phyloP scores from a whole-genome alignment of 768 basidiomycete genomes.

The Naganishia randhawae region DNA sequence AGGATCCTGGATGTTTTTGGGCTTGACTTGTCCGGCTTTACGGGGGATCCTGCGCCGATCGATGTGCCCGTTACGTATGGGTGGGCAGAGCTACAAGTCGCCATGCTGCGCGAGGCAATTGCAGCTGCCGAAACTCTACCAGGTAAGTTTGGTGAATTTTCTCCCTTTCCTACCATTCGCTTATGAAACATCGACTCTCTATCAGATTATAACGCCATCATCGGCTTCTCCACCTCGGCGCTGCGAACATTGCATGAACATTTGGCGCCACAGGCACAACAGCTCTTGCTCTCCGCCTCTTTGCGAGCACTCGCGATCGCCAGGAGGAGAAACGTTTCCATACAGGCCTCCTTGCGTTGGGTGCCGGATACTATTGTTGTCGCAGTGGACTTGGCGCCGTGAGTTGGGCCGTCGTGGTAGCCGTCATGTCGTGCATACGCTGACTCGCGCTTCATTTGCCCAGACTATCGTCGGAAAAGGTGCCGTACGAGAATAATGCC shows the following conservation, averaged over 20 bases:
- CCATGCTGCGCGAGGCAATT: conserved; percentile 86
- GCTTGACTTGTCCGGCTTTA: conserved; percentile 50
- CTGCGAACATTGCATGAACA: conserved; percentile 68
- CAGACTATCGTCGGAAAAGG: background rate
- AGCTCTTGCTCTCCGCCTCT: conserved; percentile 69
- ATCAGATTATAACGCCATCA: conserved; percentile 75
- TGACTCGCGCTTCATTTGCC: conserved; percentile 1
- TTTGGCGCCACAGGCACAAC: conserved; percentile 72
- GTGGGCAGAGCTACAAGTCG: conserved; percentile 92
- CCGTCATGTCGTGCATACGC: background rate
- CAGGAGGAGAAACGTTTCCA: conserved; percentile 68
- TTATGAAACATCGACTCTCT: conserved; percentile 10
- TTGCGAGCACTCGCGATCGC: conserved; percentile 69
- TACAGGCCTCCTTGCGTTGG: conserved; percentile 67
- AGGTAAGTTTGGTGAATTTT: conserved; percentile 55
- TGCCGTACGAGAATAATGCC: conserved; percentile 20
- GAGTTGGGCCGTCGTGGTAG: conserved; percentile 41
- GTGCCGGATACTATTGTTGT: conserved; percentile 71
- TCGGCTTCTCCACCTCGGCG: conserved; percentile 83
- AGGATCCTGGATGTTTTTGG: conserved; percentile 76
- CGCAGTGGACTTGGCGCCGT: conserved; percentile 76
- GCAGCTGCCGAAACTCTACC: conserved; percentile 86
- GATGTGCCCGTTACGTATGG: conserved; percentile 58
- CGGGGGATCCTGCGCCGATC: conserved; percentile 25
- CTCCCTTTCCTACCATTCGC: background rate